Evolutionary conservation across 257 asterid genomes (phyloP), one percentile per base, ranked within the genome.

Genomic region (Orobanche coerulescens): DNA sequence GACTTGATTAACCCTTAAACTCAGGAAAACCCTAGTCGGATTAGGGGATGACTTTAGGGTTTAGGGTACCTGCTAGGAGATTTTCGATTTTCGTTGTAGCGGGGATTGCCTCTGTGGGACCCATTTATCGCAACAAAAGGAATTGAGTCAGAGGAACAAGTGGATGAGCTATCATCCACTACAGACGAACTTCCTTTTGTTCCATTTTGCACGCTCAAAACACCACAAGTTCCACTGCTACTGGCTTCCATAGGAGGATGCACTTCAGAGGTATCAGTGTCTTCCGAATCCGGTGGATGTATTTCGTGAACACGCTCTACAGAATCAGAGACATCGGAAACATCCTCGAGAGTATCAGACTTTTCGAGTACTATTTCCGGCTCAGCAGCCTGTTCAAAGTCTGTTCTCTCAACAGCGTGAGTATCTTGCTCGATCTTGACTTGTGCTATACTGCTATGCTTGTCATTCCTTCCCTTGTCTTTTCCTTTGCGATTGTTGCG

Each of bases 131-230:
- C 49, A 23, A 75, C 85, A 9, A 92, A 81, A 60, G 89, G 92
- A 65, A 83, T 78, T 0, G 97, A 87, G 74, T 90, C 97, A 13
- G 95, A 83, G 58, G 96, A 94, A 75, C 96, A 87, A 46, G 93
- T 82, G 43, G 97, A 94, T 40, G 96, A 90, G 80, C 84, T 90
- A 71, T 94, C 99, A 57, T 87, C 97, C 71, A 89, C 62, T 15
- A 67, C 69, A 25, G 88, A 81, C 47, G 80, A 66, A 60, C 66
- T 67, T 39, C 78, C 80, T 53, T 83, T 86, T 9, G 55, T 55
- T 57, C 90, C 94, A 62, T 81, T 84, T 65, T 77, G 94, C 49
- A 62, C 73, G 48, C 78, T 62, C 43, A 84, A 78, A 75, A 72
- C 73, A 52, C 75, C 85, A 47, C 44, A 63, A 14, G 15, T 23